A percentile compares a stretch with the other conserved stretches of the same genome.
Evolutionary conservation across 768 basidiomycete genomes (phyloP).

Genomic region (Podaxis sp.): DNA sequence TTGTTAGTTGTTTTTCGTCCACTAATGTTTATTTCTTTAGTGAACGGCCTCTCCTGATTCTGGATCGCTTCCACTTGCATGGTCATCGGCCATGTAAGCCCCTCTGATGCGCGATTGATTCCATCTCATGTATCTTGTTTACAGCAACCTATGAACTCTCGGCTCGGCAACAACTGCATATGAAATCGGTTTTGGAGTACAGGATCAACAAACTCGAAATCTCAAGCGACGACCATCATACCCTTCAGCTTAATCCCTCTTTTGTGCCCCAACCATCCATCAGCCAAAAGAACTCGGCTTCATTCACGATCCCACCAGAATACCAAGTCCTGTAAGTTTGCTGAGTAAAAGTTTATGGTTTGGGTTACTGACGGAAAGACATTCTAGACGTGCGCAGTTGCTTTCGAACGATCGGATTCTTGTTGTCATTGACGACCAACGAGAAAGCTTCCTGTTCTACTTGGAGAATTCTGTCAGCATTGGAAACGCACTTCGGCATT

Average conservation of each 20-base stretch:
- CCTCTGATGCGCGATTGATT: not conserved
- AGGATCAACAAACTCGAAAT: conserved; percentile 30
- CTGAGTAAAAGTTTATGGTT: not conserved
- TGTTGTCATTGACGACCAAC: conserved; percentile 35
- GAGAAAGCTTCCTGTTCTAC: conserved; percentile 34
- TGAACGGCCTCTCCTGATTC: not conserved
- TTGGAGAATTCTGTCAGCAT: conserved; percentile 33
- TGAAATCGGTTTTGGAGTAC: conserved; percentile 26
- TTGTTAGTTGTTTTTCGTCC: not conserved
- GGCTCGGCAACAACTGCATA: conserved; percentile 11
- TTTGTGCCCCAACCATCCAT: conserved; percentile 31
- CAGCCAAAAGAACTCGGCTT: conserved; percentile 20
- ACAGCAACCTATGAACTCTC: not conserved
- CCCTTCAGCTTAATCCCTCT: conserved; percentile 28
- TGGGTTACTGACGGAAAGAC: not conserved
- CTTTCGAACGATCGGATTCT: conserved; percentile 38
- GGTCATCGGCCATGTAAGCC: not conserved
- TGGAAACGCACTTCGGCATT: conserved; percentile 26
- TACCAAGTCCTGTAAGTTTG: conserved; percentile 31
- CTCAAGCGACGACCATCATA: conserved; percentile 33
- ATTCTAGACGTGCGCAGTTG: conserved; percentile 32
- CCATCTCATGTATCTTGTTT: not conserved
- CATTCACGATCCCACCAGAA: conserved; percentile 23
- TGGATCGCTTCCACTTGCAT: not conserved
- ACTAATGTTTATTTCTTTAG: not conserved